These are phyloP conservation scores for Penicillium occitanis DNA, from an alignment of 2,329 filamentous ascomycete genomes.

Conservation along the genomic window DNA sequence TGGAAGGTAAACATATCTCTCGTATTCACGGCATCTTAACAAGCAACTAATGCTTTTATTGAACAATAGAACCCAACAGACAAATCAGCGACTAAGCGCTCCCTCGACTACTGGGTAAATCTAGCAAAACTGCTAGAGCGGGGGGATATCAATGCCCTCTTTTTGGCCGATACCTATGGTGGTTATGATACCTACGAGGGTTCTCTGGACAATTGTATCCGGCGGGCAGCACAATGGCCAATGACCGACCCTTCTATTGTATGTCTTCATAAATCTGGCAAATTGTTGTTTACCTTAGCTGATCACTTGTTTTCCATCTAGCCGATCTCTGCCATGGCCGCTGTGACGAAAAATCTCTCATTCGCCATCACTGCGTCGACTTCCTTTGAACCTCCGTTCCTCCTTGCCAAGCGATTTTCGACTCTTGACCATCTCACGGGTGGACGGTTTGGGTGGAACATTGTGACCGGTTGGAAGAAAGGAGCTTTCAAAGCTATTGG, in stretches of 20 bases:
- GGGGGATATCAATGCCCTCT: constrained; percentile 64
- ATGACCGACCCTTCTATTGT: constrained; percentile 65
- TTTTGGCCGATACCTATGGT: constrained; percentile 66
- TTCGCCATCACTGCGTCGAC: constrained; percentile 65
- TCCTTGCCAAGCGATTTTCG: constrained; percentile 62
- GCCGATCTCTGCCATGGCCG: constrained; percentile 66
- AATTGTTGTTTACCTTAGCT: not conserved
- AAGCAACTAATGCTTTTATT: no score
- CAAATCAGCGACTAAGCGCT: constrained; percentile 60
- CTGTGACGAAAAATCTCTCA: constrained; percentile 62
- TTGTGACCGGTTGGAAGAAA: constrained; percentile 65
- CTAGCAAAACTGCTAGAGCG: constrained; percentile 62
- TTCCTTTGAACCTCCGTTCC: constrained; percentile 62
- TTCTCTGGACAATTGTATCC: constrained; percentile 61
- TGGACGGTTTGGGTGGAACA: constrained; percentile 65
- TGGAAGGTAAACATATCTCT: constrained; percentile 53
- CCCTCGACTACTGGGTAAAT: constrained; percentile 63
- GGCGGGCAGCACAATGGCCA: constrained; percentile 64
- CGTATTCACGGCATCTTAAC: not conserved
- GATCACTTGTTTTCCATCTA: constrained; percentile 27
- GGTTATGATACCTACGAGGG: constrained; percentile 64
- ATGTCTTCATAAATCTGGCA: constrained; percentile 27
- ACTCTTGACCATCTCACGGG: constrained; percentile 63
- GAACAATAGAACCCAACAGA: constrained; percentile 58
- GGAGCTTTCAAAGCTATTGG: constrained; percentile 64